A percentile compares a stretch with the other conserved stretches of the same genome.
Evolutionary conservation across 805 yeast species (phyloP).

Genomic region (Hanseniaspora vineae): DNA sequence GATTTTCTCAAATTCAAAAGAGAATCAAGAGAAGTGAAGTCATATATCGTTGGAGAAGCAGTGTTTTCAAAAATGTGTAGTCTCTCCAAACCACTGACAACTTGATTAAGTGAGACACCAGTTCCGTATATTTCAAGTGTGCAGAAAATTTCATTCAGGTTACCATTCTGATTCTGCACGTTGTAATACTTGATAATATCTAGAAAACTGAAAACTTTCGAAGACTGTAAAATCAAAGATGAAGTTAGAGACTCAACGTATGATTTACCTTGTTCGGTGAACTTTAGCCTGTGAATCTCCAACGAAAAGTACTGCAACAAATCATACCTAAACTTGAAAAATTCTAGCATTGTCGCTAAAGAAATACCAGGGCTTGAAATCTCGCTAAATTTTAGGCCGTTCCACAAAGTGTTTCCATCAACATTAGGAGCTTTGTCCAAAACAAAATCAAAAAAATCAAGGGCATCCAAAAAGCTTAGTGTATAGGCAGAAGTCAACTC

Average conservation of each 20-base stretch:
- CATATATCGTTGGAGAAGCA: constrained; percentile 24
- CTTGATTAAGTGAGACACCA: neutral
- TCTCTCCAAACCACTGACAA: neutral
- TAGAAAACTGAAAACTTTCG: constrained; percentile 54
- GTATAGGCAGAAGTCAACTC: constrained; percentile 39
- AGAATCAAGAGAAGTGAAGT: constrained; percentile 29
- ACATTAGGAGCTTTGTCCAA: constrained; percentile 42
- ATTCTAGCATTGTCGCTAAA: constrained; percentile 44
- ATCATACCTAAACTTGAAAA: constrained; percentile 46
- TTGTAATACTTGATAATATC: constrained; percentile 47
- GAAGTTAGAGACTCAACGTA: constrained; percentile 43
- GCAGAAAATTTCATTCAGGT: neutral
- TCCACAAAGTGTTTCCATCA: constrained; percentile 44
- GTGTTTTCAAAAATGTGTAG: neutral
- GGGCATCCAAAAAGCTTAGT: constrained; percentile 39
- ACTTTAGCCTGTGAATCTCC: constrained; percentile 51
- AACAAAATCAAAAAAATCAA: constrained; percentile 37
- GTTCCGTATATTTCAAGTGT: constrained; percentile 1
- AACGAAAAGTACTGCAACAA: constrained; percentile 54
- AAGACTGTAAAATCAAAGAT: constrained; percentile 41
- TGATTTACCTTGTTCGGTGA: constrained; percentile 29
- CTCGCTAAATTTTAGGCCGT: constrained; percentile 27
- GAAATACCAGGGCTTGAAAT: constrained; percentile 19
- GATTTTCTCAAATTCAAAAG: constrained; percentile 18
- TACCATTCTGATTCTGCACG: neutral